Evolutionary conservation across 345 rosid genomes (phyloP).

Genomic region (Garcia nutans): DNA sequence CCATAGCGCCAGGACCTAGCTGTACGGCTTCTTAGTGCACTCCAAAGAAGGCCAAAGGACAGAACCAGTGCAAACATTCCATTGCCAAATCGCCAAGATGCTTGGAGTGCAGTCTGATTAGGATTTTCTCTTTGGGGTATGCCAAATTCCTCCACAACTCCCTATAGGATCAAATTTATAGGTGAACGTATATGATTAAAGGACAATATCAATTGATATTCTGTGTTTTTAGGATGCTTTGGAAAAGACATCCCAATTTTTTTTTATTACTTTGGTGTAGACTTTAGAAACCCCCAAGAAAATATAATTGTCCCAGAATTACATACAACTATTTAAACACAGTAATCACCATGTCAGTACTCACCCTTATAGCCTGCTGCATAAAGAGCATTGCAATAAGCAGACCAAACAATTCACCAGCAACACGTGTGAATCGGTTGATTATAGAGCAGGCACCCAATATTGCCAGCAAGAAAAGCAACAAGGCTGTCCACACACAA

Average conservation of each 20-base stretch:
- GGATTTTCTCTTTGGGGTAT: slow-evolving; percentile 73
- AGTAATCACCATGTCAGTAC: slow-evolving; percentile 4
- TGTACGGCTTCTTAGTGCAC: slow-evolving; percentile 72
- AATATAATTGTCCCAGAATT: not conserved
- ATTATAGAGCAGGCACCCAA: slow-evolving; percentile 92
- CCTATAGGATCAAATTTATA: slow-evolving; percentile 39
- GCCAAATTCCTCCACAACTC: slow-evolving; percentile 82
- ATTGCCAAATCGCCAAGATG: slow-evolving; percentile 89
- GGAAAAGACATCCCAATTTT: not conserved
- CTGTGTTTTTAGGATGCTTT: not conserved
- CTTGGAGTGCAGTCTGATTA: slow-evolving; percentile 53
- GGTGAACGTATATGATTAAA: not conserved
- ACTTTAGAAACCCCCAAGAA: not conserved
- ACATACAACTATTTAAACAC: slow-evolving; percentile 8
- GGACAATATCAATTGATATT: not conserved
- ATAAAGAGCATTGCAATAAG: slow-evolving; percentile 92
- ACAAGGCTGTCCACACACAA: slow-evolving; percentile 86
- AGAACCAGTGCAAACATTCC: slow-evolving; percentile 89
- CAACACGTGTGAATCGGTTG: slow-evolving; percentile 87
- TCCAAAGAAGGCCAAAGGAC: slow-evolving; percentile 73
- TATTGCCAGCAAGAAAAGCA: slow-evolving; percentile 80
- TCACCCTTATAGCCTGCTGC: slow-evolving; percentile 91
- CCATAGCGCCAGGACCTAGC: slow-evolving; percentile 93
- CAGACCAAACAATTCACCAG: slow-evolving; percentile 92
- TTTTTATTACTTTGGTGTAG: slow-evolving; percentile 1